Percentiles rank a stretch among this genome's conserved stretches.
phyloP scores from a whole-genome alignment of 2,329 filamentous ascomycete genomes.

The Calonectria pauciramosa region DNA sequence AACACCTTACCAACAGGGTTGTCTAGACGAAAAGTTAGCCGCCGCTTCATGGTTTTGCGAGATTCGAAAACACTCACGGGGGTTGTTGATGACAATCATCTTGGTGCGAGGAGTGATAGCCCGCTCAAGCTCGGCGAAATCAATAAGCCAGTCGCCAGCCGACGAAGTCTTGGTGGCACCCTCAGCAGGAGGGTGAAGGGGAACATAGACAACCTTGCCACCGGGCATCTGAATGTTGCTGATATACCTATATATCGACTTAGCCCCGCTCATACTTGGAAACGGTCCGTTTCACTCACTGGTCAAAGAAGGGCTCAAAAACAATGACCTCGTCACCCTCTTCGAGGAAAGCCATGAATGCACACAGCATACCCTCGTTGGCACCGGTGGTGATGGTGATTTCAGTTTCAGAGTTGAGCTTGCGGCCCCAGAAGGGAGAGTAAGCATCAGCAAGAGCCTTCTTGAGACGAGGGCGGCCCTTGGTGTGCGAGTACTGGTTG shows the following conservation, averaged over 20 bases:
- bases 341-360: conserved; percentile 98
- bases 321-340: conserved; percentile 96
- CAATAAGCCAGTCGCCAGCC: conserved; percentile 88
- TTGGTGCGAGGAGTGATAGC: conserved; percentile 90
- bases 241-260: conserved; percentile 68
- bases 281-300: conserved; percentile 61
- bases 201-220: conserved; percentile 94
- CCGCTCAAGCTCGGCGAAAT: conserved; percentile 84
- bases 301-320: conserved; percentile 99
- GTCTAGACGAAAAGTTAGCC: conserved; percentile 61
- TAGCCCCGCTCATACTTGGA: not conserved
- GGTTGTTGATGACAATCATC: conserved; percentile 94
- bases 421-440: conserved; percentile 86
- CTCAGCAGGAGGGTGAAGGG: conserved; percentile 88
- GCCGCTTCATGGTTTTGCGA: not conserved
- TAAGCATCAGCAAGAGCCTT: conserved; percentile 96
- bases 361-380: conserved; percentile 94
- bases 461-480: conserved; percentile 90
- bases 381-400: conserved; percentile 94
- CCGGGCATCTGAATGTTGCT: conserved; percentile 99
- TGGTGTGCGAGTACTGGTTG: conserved; percentile 98
- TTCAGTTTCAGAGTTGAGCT: conserved; percentile 89
- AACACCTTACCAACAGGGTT: conserved; percentile 98
- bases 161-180: conserved; percentile 85
- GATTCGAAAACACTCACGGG: conserved; percentile 56